A percentile compares a stretch with the other conserved stretches of the same genome.
Conservation (phyloP, 257 asterid genomes). For the Solanum pennellii region DNA sequence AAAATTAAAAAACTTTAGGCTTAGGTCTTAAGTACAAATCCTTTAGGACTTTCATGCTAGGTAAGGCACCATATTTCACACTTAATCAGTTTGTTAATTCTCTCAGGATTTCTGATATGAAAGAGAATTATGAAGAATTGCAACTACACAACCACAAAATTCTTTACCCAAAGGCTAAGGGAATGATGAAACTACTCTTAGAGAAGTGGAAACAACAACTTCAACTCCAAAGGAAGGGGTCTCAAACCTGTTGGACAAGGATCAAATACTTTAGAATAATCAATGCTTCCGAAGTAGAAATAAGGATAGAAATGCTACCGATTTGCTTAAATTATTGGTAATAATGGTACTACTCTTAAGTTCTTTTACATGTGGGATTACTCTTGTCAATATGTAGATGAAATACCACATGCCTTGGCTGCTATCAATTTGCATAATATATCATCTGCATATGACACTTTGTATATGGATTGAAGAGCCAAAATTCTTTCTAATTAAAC, state of each 20-base stretch:
- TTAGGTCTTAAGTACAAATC: background rate
- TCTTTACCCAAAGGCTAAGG: background rate
- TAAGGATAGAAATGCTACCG: background rate
- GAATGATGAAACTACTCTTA: background rate
- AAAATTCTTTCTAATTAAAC: background rate
- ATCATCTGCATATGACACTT: background rate
- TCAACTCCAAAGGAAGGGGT: background rate
- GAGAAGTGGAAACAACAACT: background rate
- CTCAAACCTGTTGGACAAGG: background rate
- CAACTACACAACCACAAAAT: background rate
- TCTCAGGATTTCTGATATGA: background rate
- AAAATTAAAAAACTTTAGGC: background rate
- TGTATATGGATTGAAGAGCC: background rate
- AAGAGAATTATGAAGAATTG: background rate
- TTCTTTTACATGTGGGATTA: background rate
- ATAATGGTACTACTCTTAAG: background rate
- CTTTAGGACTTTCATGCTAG: background rate
- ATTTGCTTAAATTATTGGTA: no score
- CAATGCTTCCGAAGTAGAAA: background rate
- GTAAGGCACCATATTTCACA: background rate
- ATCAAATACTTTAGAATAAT: no score
- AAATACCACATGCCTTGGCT: background rate
- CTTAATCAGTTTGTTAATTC: background rate
- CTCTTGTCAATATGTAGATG: background rate
- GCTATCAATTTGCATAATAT: background rate